These are phyloP conservation scores for Cicer yamashitae DNA, from an alignment of 306 rosid genomes.

Conservation along the genomic window DNA sequence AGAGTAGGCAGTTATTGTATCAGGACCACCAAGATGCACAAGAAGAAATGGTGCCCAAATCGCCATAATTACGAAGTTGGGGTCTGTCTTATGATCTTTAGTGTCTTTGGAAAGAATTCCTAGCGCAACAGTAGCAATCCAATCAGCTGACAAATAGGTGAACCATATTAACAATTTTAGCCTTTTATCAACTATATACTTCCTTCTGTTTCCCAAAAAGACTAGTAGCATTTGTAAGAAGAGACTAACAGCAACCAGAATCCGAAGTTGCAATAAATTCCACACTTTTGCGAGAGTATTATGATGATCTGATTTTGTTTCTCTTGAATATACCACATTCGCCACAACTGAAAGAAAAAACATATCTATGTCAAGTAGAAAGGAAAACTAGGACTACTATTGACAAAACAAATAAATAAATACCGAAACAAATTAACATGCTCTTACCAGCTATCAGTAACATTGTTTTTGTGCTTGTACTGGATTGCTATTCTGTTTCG, in stretches of 20 bases:
- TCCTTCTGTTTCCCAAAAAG: conserved; percentile 45
- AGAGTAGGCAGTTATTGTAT: conserved; percentile 51
- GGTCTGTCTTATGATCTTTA: background rate
- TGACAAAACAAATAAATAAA: background rate
- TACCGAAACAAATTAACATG: background rate
- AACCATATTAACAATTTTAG: conserved; percentile 36
- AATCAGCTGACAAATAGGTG: conserved; percentile 50
- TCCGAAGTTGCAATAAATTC: conserved; percentile 46
- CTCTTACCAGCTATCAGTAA: background rate
- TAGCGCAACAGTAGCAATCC: conserved; percentile 41
- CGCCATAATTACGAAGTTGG: conserved; percentile 26
- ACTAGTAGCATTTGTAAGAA: conserved; percentile 42
- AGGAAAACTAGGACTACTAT: background rate
- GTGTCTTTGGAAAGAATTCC: conserved; percentile 42
- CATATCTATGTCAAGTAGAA: background rate
- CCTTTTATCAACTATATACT: background rate
- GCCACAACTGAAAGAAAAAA: background rate
- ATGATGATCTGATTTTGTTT: background rate
- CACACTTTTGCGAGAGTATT: conserved; percentile 22
- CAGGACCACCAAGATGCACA: conserved; percentile 57
- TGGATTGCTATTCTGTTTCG: background rate
- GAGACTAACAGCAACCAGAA: conserved; percentile 42
- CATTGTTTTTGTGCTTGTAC: conserved; percentile 1
- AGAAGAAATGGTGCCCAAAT: conserved; percentile 58
- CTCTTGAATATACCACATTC: conserved; percentile 6